Base-by-base conservation (phyloP, 768 basidiomycete genomes). In the Leccinum pellstonianum region DNA sequence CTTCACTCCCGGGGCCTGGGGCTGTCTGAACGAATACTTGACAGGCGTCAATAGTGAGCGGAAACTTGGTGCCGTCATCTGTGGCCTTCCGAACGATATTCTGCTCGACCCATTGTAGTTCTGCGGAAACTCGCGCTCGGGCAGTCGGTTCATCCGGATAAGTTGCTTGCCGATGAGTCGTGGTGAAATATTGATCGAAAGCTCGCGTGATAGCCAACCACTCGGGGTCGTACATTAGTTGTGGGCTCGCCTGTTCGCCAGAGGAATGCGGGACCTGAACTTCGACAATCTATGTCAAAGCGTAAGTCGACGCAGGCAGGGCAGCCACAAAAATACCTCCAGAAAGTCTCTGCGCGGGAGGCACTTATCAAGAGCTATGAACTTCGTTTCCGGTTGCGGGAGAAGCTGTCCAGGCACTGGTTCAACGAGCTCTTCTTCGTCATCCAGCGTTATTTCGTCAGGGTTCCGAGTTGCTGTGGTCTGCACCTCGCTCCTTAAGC, bases 141-240 rank as follows among this genome's bases (percentile, higher is more conserved):
- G 77, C 76, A 0, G 84, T 79, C 15, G 82, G 72, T 0, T 75
- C 73, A 0, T 81, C 79, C 0, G 95, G 94, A 65, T 92, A 87
- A 0, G 78, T 65, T 1, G 70, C 70, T 62, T 89, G 89, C 0
- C 67, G 65, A 7, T 68, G 77, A 4, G 70, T 65, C 5, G 81
- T 80, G 3, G 90, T 87, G 62, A 98, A 81, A 75, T 82, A 89
- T 0, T 88, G 86, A 61, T 93, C 84, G 64, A 95, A 90, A 0
- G 93, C 93, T 7, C 91, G 88, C 5, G 86, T 86, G 67, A 99
- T 93, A 0, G 94, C 95, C 51, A 98, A 85, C 97, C 97, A 99
- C 70, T 93, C 86, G 0, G 88, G 87, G 67, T 98, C 95, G 73
- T 84, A 97, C 14, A 82, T 80, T 19, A 98, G 67, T 0, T 60